phyloP scores from a whole-genome alignment of 345 rosid species.

The Dimocarpus longan region DNA sequence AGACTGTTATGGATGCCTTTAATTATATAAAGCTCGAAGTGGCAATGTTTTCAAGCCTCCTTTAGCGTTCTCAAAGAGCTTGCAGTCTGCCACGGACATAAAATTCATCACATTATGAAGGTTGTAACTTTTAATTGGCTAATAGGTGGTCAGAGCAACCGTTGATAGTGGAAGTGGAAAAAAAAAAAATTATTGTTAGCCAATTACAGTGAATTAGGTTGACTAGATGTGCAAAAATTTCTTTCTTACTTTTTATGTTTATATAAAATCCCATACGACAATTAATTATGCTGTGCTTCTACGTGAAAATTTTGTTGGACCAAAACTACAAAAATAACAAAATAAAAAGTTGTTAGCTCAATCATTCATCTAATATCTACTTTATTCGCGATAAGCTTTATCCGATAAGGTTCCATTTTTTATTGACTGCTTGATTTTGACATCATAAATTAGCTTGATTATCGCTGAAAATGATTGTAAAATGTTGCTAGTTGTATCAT shows the following conservation, averaged over 20 bases:
- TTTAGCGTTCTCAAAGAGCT: background rate
- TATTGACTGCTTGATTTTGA: conserved; percentile 37
- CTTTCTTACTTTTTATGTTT: conserved; percentile 9
- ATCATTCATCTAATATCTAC: conserved; percentile 26
- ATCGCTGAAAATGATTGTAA: conserved; percentile 42
- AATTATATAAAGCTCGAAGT: background rate
- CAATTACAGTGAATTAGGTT: conserved; percentile 1
- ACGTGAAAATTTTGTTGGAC: conserved; percentile 24
- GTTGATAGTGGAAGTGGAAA: background rate
- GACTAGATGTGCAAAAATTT: background rate
- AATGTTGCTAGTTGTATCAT: conserved; percentile 23
- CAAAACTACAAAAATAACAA: conserved; percentile 4
- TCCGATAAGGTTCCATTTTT: conserved; percentile 36
- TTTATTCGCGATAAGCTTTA: conserved; percentile 26
- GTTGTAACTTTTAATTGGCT: conserved; percentile 6
- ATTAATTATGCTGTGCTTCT: conserved; percentile 30
- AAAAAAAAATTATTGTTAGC: background rate
- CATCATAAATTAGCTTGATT: conserved; percentile 41
- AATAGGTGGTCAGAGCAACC: background rate
- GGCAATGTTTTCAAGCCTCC: background rate
- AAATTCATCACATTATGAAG: background rate
- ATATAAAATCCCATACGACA: conserved; percentile 12
- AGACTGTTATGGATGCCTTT: background rate
- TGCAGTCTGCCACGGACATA: background rate
- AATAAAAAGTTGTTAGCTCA: conserved; percentile 17